These are phyloP conservation scores for Globisporangium heterothallicum DNA, from an alignment of 352 stramenopile species.

Conservation along the genomic window DNA sequence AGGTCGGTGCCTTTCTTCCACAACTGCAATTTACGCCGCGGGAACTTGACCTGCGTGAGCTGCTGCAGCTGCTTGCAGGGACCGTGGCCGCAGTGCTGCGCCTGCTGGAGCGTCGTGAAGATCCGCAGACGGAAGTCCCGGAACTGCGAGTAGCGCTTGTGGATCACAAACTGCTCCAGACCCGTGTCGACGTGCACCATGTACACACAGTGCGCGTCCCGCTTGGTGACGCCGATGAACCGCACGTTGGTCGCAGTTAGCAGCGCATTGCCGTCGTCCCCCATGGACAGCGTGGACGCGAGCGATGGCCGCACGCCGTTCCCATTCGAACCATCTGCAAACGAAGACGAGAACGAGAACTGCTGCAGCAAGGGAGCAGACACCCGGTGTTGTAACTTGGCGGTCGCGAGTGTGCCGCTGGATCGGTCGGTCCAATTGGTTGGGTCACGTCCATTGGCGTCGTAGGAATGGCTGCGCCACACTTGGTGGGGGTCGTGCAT, in stretches of 20 bases:
- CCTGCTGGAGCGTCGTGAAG: conserved; percentile 18
- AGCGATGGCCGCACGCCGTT: neutral
- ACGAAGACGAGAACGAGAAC: neutral
- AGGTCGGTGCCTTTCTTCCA: conserved; percentile 21
- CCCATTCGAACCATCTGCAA: too few species aligned
- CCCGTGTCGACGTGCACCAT: conserved; percentile 51
- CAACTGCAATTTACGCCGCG: conserved; percentile 29
- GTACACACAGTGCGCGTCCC: conserved; percentile 43
- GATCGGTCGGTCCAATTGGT: conserved; percentile 3
- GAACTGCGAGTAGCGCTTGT: conserved; percentile 74
- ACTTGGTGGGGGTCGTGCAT: neutral
- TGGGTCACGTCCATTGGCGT: neutral
- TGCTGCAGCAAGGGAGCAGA: neutral
- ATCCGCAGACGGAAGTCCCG: conserved; percentile 48
- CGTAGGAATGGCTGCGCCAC: conserved; percentile 3
- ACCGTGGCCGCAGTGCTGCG: conserved; percentile 29
- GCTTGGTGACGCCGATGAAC: conserved; percentile 38
- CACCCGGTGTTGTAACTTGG: conserved; percentile 1
- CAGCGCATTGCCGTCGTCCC: conserved; percentile 10
- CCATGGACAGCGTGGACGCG: conserved; percentile 3
- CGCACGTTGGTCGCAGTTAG: conserved; percentile 32
- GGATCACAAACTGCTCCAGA: conserved; percentile 41
- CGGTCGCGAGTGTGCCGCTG: neutral
- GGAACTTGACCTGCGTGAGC: conserved; percentile 51
- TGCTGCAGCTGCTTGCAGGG: conserved; percentile 36